A percentile compares a stretch with the other conserved stretches of the same genome.
Conservation (phyloP, 352 stramenopile species). For the Phytophthora pistaciae region DNA sequence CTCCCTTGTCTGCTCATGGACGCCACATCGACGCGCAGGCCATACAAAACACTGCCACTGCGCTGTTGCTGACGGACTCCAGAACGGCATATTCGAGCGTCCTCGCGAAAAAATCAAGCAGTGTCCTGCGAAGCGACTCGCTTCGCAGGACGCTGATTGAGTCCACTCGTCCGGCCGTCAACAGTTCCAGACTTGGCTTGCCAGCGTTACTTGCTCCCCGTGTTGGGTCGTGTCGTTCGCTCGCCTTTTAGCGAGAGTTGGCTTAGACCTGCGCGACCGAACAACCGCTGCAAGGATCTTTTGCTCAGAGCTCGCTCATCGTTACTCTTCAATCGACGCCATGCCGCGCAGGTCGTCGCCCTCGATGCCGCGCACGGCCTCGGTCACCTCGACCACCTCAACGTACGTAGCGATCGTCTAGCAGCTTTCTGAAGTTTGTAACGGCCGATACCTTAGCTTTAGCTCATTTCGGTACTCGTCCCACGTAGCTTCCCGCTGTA, state of each 20-base stretch:
- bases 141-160: constrained; percentile 24
- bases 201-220: constrained; percentile 16
- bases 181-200: constrained; percentile 12
- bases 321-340: constrained; percentile 34
- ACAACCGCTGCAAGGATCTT: constrained; percentile 22
- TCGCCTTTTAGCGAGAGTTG: constrained; percentile 19
- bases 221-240: constrained; percentile 24
- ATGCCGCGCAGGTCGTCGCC: constrained; percentile 44
- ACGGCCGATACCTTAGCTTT: constrained; percentile 10
- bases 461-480: constrained; percentile 9
- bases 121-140: no score
- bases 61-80: constrained; percentile 1
- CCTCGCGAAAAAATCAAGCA: constrained; percentile 40
- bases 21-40: background rate
- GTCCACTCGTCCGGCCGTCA: constrained; percentile 18
- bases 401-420: constrained; percentile 22
- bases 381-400: constrained; percentile 28
- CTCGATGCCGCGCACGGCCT: constrained; percentile 27
- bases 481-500: background rate
- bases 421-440: constrained; percentile 40
- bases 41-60: constrained; percentile 10
- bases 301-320: constrained; percentile 6
- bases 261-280: constrained; percentile 23
- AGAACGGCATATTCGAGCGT: constrained; percentile 21
- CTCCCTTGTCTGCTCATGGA: background rate